Evolutionary conservation across 2,329 filamentous ascomycete species (phyloP).

Genomic region (Geosmithia putterillii): DNA sequence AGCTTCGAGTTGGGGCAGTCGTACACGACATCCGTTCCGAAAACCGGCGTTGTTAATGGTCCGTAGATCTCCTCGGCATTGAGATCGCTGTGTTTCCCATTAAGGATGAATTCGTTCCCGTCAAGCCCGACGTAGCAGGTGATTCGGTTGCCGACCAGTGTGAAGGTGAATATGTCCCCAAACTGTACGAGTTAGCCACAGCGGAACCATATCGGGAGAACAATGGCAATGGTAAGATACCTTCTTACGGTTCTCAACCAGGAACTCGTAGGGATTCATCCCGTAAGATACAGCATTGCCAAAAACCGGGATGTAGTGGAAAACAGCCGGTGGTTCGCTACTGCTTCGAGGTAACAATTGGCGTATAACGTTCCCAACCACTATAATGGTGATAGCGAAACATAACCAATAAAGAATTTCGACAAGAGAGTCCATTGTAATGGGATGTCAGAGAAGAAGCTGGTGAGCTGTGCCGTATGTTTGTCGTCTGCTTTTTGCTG

Average conservation of each 20-base stretch:
- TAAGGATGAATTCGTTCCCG: constrained; percentile 44
- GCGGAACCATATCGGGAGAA: background rate
- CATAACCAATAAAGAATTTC: background rate
- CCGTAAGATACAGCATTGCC: constrained; percentile 63
- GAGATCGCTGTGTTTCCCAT: constrained; percentile 38
- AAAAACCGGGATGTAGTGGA: constrained; percentile 49
- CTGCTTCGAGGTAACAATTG: constrained; percentile 12
- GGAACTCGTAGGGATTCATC: constrained; percentile 58
- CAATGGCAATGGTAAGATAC: constrained; percentile 21
- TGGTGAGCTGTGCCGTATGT: background rate
- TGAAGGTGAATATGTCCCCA: constrained; percentile 41
- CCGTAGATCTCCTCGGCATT: constrained; percentile 43
- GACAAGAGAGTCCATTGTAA: background rate
- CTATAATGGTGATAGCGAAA: background rate
- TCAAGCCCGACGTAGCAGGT: constrained; percentile 35
- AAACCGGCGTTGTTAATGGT: constrained; percentile 41
- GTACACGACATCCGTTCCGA: constrained; percentile 70
- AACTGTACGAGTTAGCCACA: constrained; percentile 17
- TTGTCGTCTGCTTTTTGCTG: too few relatives aligned
- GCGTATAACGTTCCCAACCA: constrained; percentile 7
- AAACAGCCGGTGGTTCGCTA: constrained; percentile 44
- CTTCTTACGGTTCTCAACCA: constrained; percentile 52
- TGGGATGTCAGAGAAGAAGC: background rate
- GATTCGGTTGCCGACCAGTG: constrained; percentile 36
- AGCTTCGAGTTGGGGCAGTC: constrained; percentile 75